Conservation (phyloP, 306 rosid genomes). For the Luffa aegyptiaca region DNA sequence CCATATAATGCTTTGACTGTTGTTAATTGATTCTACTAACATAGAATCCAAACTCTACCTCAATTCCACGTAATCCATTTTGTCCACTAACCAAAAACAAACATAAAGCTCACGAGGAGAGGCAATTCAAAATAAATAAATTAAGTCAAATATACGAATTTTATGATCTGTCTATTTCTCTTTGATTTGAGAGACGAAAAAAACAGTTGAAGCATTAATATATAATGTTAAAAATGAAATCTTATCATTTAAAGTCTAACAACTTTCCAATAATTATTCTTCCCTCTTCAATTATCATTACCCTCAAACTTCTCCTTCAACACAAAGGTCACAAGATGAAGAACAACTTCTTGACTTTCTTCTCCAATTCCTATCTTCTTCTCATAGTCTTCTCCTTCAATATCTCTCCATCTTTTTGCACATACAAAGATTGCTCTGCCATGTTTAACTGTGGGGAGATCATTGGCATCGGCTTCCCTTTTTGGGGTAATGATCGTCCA, state of each 20-base stretch:
- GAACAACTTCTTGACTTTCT: background rate
- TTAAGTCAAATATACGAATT: background rate
- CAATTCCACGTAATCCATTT: background rate
- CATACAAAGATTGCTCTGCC: background rate
- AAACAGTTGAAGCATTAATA: background rate
- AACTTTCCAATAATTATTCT: background rate
- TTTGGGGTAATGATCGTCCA: constrained; percentile 7
- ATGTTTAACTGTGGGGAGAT: background rate
- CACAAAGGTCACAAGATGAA: background rate
- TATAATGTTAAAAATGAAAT: background rate
- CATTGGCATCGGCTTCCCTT: background rate
- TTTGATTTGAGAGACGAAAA: background rate
- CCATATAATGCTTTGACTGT: too few relatives aligned
- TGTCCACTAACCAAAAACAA: background rate
- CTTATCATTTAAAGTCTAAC: background rate
- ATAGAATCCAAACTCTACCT: background rate
- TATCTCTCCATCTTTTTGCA: background rate
- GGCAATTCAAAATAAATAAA: background rate
- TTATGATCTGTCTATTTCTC: background rate
- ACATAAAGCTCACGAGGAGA: background rate
- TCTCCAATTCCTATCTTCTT: background rate
- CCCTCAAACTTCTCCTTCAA: background rate
- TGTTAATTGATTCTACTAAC: background rate
- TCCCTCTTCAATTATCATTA: background rate
- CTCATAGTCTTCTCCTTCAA: background rate